phyloP scores from a whole-genome alignment of 257 asterid genomes.

The Verbena officinalis region DNA sequence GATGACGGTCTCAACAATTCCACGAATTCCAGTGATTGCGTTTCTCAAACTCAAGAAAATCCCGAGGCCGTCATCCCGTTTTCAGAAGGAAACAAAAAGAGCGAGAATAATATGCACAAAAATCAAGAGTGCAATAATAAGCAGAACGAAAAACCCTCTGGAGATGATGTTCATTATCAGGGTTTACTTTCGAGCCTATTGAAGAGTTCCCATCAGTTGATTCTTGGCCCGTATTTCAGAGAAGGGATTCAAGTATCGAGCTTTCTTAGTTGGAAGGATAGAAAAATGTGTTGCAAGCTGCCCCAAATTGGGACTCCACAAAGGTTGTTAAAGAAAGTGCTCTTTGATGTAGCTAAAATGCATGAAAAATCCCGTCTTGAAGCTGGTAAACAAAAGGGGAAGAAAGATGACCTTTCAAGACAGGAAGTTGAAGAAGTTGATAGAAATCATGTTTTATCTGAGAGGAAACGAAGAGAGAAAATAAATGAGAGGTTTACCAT shows the following conservation, averaged over 20 bases:
- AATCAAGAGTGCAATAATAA: constrained; percentile 48
- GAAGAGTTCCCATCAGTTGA: constrained; percentile 74
- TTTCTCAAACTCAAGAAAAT: constrained; percentile 58
- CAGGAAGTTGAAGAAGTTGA: constrained; percentile 56
- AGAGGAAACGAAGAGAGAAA: constrained; percentile 78
- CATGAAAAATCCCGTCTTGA: constrained; percentile 41
- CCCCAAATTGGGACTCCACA: constrained; percentile 47
- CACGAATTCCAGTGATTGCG: constrained; percentile 62
- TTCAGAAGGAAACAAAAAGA: constrained; percentile 32
- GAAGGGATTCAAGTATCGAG: constrained; percentile 57
- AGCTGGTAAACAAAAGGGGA: constrained; percentile 39
- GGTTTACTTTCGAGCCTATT: constrained; percentile 67
- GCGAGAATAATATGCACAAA: constrained; percentile 19
- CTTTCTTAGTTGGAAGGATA: constrained; percentile 66
- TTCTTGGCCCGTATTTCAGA: constrained; percentile 61
- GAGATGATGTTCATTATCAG: constrained; percentile 67
- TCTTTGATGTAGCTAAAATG: constrained; percentile 65
- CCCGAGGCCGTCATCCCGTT: constrained; percentile 34
- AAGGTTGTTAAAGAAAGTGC: constrained; percentile 65
- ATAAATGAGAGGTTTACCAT: constrained; percentile 65
- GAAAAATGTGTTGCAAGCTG: constrained; percentile 15
- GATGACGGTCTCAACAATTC: constrained; percentile 58
- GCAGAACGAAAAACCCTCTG: constrained; percentile 35
- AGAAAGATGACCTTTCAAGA: constrained; percentile 39
- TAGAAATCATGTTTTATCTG: constrained; percentile 63